Evolutionary conservation across 495 filamentous ascomycete species (phyloP).

Genomic region (Aspergillus bridgeri): DNA sequence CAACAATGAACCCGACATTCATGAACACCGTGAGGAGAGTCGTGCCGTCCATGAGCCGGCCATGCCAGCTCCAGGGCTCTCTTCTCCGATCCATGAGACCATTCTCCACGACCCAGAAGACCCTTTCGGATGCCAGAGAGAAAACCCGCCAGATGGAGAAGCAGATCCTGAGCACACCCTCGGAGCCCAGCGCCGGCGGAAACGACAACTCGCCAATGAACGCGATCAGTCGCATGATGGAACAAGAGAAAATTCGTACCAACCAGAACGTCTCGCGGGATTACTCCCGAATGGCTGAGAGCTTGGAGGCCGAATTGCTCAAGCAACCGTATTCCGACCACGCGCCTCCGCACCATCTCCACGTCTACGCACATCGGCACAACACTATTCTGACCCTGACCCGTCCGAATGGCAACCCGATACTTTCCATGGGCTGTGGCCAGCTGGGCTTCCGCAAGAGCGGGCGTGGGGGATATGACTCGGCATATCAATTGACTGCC

Average conservation of each 20-base stretch:
- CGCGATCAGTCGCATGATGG: slow-evolving; percentile 35
- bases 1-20: slow-evolving; percentile 39
- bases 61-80: slow-evolving; percentile 22
- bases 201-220: slow-evolving; percentile 27
- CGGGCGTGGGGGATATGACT: slow-evolving; percentile 75
- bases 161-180: slow-evolving; percentile 29
- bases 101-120: slow-evolving; percentile 28
- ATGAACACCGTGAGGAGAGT: slow-evolving; percentile 32
- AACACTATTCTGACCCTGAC: slow-evolving; percentile 91
- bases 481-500: slow-evolving; percentile 84
- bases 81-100: slow-evolving; percentile 19
- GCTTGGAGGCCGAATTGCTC: slow-evolving; percentile 38
- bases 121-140: slow-evolving; percentile 15
- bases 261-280: slow-evolving; percentile 23
- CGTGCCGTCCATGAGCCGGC: slow-evolving; percentile 34
- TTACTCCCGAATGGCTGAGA: slow-evolving; percentile 33
- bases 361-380: slow-evolving; percentile 83
- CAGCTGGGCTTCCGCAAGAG: slow-evolving; percentile 84
- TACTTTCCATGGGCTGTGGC: slow-evolving; percentile 74
- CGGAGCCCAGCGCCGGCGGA: slow-evolving; percentile 6
- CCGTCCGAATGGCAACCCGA: slow-evolving; percentile 68
- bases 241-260: slow-evolving; percentile 18
- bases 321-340: slow-evolving; percentile 37
- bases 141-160: slow-evolving; percentile 26
- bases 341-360: slow-evolving; percentile 69